Evolutionary conservation across 306 rosid species (phyloP).

Genomic region (Corylus americana): DNA sequence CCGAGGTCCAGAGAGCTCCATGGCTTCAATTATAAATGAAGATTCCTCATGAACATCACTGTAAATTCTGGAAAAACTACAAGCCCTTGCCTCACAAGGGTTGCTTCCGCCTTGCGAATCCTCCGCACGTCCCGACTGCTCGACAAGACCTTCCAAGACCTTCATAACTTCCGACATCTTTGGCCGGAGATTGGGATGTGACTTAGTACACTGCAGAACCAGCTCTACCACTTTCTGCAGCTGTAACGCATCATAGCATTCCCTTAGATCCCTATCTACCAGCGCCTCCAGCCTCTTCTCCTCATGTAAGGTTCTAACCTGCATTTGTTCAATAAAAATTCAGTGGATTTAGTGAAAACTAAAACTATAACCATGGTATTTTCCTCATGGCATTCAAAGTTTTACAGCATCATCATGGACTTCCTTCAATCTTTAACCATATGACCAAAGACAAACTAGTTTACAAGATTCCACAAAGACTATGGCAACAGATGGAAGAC

Average conservation of each 20-base stretch:
- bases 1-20: slow-evolving; percentile 96
- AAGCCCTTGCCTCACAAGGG: slow-evolving; percentile 54
- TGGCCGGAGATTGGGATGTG: slow-evolving; percentile 78
- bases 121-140: slow-evolving; percentile 48
- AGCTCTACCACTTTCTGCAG: slow-evolving; percentile 66
- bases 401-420: neutral
- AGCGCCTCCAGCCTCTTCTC: slow-evolving; percentile 72
- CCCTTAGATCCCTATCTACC: slow-evolving; percentile 80
- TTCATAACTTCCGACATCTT: slow-evolving; percentile 82
- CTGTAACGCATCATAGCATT: slow-evolving; percentile 74
- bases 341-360: neutral
- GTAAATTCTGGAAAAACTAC: slow-evolving; percentile 63
- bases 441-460: neutral
- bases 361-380: neutral
- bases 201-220: slow-evolving; percentile 78
- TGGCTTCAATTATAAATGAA: slow-evolving; percentile 82
- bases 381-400: neutral
- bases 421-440: slow-evolving; percentile 1
- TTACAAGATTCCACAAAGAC: neutral
- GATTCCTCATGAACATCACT: slow-evolving; percentile 68
- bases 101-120: slow-evolving; percentile 56
- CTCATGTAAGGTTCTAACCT: slow-evolving; percentile 73
- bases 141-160: slow-evolving; percentile 76
- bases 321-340: slow-evolving; percentile 23
- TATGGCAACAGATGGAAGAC: slow-evolving; percentile 6